Evolutionary conservation across 768 basidiomycete species (phyloP).

Genomic region (Paxillus rubicundulus): DNA sequence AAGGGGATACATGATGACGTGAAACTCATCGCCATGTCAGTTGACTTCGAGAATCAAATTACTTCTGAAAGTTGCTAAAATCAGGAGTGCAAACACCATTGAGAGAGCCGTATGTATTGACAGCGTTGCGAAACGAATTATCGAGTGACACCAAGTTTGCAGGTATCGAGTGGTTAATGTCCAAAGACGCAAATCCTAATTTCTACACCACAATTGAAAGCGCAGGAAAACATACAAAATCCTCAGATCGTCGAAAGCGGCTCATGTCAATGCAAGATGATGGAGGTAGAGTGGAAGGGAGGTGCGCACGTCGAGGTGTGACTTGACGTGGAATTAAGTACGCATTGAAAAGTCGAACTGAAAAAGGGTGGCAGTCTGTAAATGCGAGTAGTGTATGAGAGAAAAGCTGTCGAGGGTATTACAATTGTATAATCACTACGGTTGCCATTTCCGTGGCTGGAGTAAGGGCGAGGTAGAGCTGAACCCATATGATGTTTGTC

Average conservation of each 20-base stretch:
- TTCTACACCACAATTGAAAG: neutral
- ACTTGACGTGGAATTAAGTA: neutral
- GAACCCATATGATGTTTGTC: slow-evolving; percentile 6
- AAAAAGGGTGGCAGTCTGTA: neutral
- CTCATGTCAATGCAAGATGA: neutral
- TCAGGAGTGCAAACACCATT: no score
- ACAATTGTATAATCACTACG: slow-evolving; percentile 3
- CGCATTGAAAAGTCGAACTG: neutral
- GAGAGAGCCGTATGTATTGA: no score
- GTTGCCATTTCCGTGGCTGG: slow-evolving; percentile 4
- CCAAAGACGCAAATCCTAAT: neutral
- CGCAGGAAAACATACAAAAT: neutral
- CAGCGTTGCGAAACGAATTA: neutral
- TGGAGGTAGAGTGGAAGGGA: neutral
- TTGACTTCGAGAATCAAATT: no score
- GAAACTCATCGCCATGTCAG: no score
- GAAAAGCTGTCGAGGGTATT: neutral
- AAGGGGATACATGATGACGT: no score
- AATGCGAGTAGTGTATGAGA: neutral
- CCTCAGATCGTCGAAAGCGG: neutral
- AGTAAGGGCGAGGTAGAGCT: neutral
- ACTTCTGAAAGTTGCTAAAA: no score
- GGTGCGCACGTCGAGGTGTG: neutral
- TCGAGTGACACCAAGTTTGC: neutral
- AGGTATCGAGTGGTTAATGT: neutral